phyloP scores from a whole-genome alignment of 805 yeast genomes.

The Blastobotrys attinorum region DNA sequence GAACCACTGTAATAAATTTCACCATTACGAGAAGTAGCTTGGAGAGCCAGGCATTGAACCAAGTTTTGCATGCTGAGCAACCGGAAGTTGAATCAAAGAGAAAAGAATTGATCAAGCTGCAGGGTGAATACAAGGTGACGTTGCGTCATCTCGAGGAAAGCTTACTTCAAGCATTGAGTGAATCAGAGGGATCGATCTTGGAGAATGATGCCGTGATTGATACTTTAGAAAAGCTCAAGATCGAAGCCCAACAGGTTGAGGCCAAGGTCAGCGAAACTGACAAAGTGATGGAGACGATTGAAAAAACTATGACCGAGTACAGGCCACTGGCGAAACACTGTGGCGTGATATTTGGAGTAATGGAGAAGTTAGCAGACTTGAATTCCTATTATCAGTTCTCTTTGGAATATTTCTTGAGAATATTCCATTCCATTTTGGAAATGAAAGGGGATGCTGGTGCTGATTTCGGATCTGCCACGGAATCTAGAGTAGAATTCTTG shows the following conservation, averaged over 20 bases:
- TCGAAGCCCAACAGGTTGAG: slow-evolving; percentile 49
- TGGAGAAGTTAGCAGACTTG: slow-evolving; percentile 37
- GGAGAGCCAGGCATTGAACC: slow-evolving; percentile 53
- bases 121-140: slow-evolving; percentile 50
- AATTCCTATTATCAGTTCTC: slow-evolving; percentile 55
- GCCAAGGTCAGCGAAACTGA: slow-evolving; percentile 47
- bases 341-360: slow-evolving; percentile 40
- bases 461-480: background rate
- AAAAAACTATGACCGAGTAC: slow-evolving; percentile 39
- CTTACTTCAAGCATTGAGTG: slow-evolving; percentile 49
- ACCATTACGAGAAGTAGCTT: slow-evolving; percentile 62
- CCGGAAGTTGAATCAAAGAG: slow-evolving; percentile 65
- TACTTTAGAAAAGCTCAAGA: slow-evolving; percentile 58
- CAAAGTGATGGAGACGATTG: slow-evolving; percentile 47
- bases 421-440: slow-evolving; percentile 20
- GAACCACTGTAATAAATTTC: slow-evolving; percentile 62
- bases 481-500: slow-evolving; percentile 27
- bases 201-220: slow-evolving; percentile 56
- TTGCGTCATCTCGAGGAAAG: slow-evolving; percentile 50
- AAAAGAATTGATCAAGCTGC: slow-evolving; percentile 43
- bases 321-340: slow-evolving; percentile 49
- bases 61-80: slow-evolving; percentile 43
- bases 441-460: background rate
- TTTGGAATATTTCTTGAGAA: slow-evolving; percentile 34
- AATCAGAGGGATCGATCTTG: slow-evolving; percentile 51